Base-by-base conservation (phyloP, 1,139 yeast species). In the Taiozyma sp. region DNA sequence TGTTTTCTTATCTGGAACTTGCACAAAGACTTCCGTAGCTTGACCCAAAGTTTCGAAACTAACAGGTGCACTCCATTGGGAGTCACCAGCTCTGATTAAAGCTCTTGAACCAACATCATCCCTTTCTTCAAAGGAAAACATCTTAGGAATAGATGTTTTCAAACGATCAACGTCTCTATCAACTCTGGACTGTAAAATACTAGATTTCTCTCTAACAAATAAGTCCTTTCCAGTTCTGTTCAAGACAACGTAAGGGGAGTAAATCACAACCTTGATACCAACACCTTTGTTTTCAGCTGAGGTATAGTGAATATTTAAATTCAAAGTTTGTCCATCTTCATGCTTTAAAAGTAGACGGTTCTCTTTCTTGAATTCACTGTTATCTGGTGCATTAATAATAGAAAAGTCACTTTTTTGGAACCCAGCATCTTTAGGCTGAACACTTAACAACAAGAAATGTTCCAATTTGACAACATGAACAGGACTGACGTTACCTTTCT, bases 21-120 rank as follows among this genome's bases (percentile, higher is more conserved):
- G 82, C 44, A 89, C 77, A 9, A 74, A 73, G 2, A 85, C 77
- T 50, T 89, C 95, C 44, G 79, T 76, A 0, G 83, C 74, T 58
- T 89, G 95, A 0, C 99, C 99, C 53, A 93, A 78, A 2, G 96
- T 95, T 64, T 91, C 97, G 62, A 93, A 83, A 66, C 96, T 85
- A 45, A 89, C 72, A 1, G 90, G 88, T 0, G 73, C 67, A 53
- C 97, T 87, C 82, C 88, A 80, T n/a, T 74, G 73, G 0, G 96
- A 85, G 50, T 87, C 88, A 3, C 79, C 88, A 34, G 88, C 73
- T 54, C 78, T 77, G 13, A 91, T 61, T n/a, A 77, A 66, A 0
- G 95, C 96, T 53, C 96, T 74, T 59, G 85, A 85, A 45, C 76
- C 77, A 44, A 83, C 76, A 50, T 81, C 85, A 11, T 70, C 72